These are phyloP conservation scores for Lepidium didymum DNA, from an alignment of 345 rosid species.

Conservation along the genomic window DNA sequence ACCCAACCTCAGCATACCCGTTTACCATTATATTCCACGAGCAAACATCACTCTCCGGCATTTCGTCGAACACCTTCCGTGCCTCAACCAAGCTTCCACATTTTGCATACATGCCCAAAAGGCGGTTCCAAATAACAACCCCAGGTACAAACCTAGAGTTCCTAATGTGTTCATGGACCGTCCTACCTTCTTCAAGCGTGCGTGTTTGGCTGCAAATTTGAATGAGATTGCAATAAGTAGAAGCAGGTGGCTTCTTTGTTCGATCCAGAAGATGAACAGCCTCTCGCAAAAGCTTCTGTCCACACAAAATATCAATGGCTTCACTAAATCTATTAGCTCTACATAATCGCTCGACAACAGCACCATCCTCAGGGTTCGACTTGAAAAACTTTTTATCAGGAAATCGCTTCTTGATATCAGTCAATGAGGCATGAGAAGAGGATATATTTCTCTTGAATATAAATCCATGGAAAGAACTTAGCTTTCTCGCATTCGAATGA, in stretches of 20 bases:
- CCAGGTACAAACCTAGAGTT: slow-evolving; percentile 62
- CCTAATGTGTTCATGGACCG: slow-evolving; percentile 49
- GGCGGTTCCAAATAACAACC: slow-evolving; percentile 51
- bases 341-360: slow-evolving; percentile 38
- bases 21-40: slow-evolving; percentile 76
- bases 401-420: background rate
- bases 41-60: slow-evolving; percentile 60
- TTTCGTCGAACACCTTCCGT: slow-evolving; percentile 50
- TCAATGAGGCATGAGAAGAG: slow-evolving; percentile 23
- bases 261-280: slow-evolving; percentile 51
- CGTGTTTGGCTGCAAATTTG: slow-evolving; percentile 45
- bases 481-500: slow-evolving; percentile 6
- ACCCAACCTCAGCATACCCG: slow-evolving; percentile 49
- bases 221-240: slow-evolving; percentile 57
- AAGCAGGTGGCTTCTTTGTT: slow-evolving; percentile 46
- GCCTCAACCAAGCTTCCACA: slow-evolving; percentile 51
- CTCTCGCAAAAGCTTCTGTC: slow-evolving; percentile 41
- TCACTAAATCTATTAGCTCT: slow-evolving; percentile 39
- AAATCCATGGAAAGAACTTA: background rate
- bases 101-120: slow-evolving; percentile 65
- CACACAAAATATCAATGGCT: slow-evolving; percentile 59
- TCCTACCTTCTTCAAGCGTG: slow-evolving; percentile 45
- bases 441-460: slow-evolving; percentile 8
- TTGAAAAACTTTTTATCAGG: slow-evolving; percentile 37
- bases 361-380: slow-evolving; percentile 21